Evolutionary conservation across 108 stramenopile genomes (phyloP), one percentile per base, ranked within the genome.

Genomic region (Cyclotella choctawhatcheeana): DNA sequence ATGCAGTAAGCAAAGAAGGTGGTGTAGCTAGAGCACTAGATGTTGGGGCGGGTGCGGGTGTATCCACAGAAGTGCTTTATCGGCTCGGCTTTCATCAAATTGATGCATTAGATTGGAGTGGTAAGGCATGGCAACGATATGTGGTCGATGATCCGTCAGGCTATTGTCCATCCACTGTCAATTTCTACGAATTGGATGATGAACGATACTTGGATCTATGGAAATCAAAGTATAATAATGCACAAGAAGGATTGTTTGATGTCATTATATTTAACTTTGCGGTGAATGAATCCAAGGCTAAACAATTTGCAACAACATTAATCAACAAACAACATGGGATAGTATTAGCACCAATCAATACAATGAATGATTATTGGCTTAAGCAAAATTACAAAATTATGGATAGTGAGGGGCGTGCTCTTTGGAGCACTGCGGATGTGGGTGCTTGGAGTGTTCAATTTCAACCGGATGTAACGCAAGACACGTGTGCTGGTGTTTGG

Each of bases 381-480:
- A 91, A 90, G 55, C 94, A 95, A 67, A 78, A 71, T 4, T 95
- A 91, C 47, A 80, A 76, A 27, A 56, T 92, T 8, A 55, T 88
- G 17, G 80, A 92, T 66, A 51, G 67, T 2, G 32, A 62, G 10
- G 91, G 94, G 10, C 64, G 68, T 7, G 70, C 90, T 3, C 16
- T 88, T 14, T 88, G 88, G 88, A 74, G 76, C 50, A 74, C 78
- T 0, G 50, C 29, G 2, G 94, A 95, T 77, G 88, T 95, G 24
- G 94, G 94, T 5, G 94, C 94, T n/a, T 95, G 94, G 94, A 78
- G 76, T 51, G 94, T 95, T 3, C 90, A 87, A 50, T 95, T 95
- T 65, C 94, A 95, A 74, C 94, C 94, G 17, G 94, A 95, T 79
- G 94, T 95, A 3, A 92, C 91, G 17, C 81, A 85, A 52, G 85